phyloP scores from a whole-genome alignment of 1,139 yeast species.

The Pichia sp. region DNA sequence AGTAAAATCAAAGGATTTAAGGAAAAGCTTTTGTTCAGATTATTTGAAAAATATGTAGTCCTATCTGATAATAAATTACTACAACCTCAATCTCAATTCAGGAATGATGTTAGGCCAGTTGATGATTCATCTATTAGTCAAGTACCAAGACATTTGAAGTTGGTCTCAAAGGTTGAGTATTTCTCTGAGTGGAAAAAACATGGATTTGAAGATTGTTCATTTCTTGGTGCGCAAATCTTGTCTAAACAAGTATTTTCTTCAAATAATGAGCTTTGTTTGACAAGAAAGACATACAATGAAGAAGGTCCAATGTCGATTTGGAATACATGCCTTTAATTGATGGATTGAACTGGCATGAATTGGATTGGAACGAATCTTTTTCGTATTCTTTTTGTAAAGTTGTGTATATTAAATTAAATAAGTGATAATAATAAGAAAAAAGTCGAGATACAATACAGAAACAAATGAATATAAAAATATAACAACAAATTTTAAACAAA shows the following conservation, averaged over 20 bases:
- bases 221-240: constrained; percentile 83
- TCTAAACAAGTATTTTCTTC: constrained; percentile 72
- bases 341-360: no score
- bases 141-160: constrained; percentile 66
- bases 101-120: constrained; percentile 23
- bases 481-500: not conserved
- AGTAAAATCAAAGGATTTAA: constrained; percentile 67
- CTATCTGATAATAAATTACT: constrained; percentile 26
- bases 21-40: constrained; percentile 55
- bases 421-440: not conserved
- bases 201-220: constrained; percentile 66
- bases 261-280: constrained; percentile 57
- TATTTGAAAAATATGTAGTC: constrained; percentile 49
- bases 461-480: not conserved
- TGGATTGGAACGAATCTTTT: not conserved
- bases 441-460: not conserved
- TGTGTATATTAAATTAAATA: not conserved
- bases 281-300: constrained; percentile 66
- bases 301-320: constrained; percentile 68
- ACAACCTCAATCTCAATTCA: constrained; percentile 21
- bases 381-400: not conserved
- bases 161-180: constrained; percentile 77
- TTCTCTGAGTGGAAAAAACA: constrained; percentile 92
- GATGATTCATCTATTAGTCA: constrained; percentile 33
- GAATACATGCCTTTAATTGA: constrained; percentile 28